These are phyloP conservation scores for Cladophialophora exuberans DNA, from an alignment of 2,329 filamentous ascomycete species.

Conservation along the genomic window DNA sequence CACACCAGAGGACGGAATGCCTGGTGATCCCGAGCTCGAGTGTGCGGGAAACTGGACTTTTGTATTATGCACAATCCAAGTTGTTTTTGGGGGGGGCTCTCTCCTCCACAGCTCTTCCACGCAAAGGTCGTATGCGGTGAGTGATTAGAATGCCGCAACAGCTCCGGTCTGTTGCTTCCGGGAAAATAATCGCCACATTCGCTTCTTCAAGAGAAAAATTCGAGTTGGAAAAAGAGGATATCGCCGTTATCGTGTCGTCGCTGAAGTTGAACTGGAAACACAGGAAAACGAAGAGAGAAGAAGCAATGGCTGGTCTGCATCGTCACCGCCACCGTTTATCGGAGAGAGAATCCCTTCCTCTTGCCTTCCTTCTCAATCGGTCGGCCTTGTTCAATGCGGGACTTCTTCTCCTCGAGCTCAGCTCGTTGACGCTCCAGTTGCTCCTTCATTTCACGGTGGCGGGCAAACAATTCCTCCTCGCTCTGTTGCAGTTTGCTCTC, in stretches of 20 bases:
- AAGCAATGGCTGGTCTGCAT: constrained; percentile 21
- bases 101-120: constrained; percentile 5
- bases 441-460: constrained; percentile 99
- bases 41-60: constrained; percentile 16
- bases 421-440: constrained; percentile 92
- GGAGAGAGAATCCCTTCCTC: constrained; percentile 99
- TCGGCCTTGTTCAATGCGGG: constrained; percentile 88
- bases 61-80: constrained; percentile 33
- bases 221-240: constrained; percentile 19
- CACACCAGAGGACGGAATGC: constrained; percentile 5
- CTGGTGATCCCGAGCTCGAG: neutral
- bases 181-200: constrained; percentile 20
- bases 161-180: constrained; percentile 32
- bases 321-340: constrained; percentile 59
- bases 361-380: constrained; percentile 97
- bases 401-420: constrained; percentile 98
- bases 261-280: constrained; percentile 36
- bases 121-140: constrained; percentile 21
- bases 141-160: constrained; percentile 31
- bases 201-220: constrained; percentile 23
- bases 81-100: constrained; percentile 16
- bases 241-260: constrained; percentile 36
- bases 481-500: constrained; percentile 99
- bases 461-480: constrained; percentile 97
- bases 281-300: constrained; percentile 30